Evolutionary conservation across 768 basidiomycete species (phyloP).

Genomic region (Solioccasus polychromus): DNA sequence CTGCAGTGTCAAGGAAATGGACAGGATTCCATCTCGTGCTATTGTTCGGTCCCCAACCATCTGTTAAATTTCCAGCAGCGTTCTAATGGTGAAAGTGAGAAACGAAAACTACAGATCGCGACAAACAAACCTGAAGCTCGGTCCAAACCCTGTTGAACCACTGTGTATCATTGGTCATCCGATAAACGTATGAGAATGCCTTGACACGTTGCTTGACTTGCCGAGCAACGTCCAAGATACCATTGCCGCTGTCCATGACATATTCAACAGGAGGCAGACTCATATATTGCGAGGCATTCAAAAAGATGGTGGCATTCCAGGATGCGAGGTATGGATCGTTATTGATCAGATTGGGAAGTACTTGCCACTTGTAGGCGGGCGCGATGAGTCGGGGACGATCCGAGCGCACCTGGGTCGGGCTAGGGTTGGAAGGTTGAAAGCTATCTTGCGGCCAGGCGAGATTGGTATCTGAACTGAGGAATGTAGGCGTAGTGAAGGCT

Average conservation of each 20-base stretch:
- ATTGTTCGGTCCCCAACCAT: constrained; percentile 59
- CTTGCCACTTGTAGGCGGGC: constrained; percentile 87
- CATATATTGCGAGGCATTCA: constrained; percentile 79
- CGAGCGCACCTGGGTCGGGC: constrained; percentile 57
- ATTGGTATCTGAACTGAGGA: constrained; percentile 49
- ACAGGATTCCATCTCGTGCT: constrained; percentile 76
- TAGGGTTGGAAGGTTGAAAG: constrained; percentile 63
- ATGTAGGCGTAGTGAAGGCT: constrained; percentile 68
- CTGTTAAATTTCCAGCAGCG: constrained; percentile 68
- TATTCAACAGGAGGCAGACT: constrained; percentile 64
- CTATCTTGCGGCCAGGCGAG: constrained; percentile 80
- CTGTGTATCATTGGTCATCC: constrained; percentile 86
- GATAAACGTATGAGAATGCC: constrained; percentile 87
- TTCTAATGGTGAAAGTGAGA: constrained; percentile 39
- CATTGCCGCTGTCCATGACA: constrained; percentile 75
- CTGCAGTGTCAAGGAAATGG: constrained; percentile 94
- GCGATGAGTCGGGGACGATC: constrained; percentile 92
- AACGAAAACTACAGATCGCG: neutral
- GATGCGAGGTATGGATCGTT: constrained; percentile 79
- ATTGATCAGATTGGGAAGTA: constrained; percentile 71
- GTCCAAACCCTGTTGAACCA: constrained; percentile 85
- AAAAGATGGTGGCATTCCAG: constrained; percentile 92
- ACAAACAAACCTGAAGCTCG: constrained; percentile 70
- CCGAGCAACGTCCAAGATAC: constrained; percentile 89
- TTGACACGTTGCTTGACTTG: constrained; percentile 90